Evolutionary conservation across 2,329 filamentous ascomycete genomes (phyloP), one percentile per base, ranked within the genome.

Genomic region (Trichophyton mentagrophytes): DNA sequence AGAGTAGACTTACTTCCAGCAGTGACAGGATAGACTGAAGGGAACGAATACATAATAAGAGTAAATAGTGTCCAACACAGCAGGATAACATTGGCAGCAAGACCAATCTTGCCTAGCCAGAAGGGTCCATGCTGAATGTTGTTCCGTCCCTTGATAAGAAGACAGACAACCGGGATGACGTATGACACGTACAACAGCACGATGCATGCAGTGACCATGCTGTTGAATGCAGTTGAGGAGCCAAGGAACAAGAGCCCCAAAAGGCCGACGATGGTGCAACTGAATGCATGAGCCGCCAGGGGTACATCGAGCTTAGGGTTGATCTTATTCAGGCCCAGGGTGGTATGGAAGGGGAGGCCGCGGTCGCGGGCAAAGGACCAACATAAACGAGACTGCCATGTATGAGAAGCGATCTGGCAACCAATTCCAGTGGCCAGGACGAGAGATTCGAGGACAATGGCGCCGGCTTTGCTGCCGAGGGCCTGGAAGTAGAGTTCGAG

Each of bases 311-410:
- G 67, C 13, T 60, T 69, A 1, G 67, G 66, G 60, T 78, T 66
- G 4, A 81, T 74, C 9, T 71, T 68, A 8, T 71, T 68, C 9
- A 80, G 69, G 13, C 55, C 33, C 1, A 55, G 5, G 62, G 73
- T 74, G 17, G 64, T 55, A 20, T 74, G 72, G n/a, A 72, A 74
- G 0, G 79, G 79, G 1, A 81, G 62, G 2, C 78, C 79, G 13
- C 72, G 67, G 65, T 82, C 80, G 3, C 79, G 72, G 8, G 80
- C 78, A 65, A 82, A 81, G 17, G 77, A 78, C 79, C 79, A 81
- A 62, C 75, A 77, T 6, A 80, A 70, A 0, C 79, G 72, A 38
- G 75, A 76, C 65, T 80, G 77, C 74, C 78, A 80, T 3, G 78
- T 80, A 60, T 80, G 77, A 60, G 71, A 73, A 3, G 77, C 74